phyloP scores from a whole-genome alignment of 306 rosid genomes.

The Nissolia schottii region DNA sequence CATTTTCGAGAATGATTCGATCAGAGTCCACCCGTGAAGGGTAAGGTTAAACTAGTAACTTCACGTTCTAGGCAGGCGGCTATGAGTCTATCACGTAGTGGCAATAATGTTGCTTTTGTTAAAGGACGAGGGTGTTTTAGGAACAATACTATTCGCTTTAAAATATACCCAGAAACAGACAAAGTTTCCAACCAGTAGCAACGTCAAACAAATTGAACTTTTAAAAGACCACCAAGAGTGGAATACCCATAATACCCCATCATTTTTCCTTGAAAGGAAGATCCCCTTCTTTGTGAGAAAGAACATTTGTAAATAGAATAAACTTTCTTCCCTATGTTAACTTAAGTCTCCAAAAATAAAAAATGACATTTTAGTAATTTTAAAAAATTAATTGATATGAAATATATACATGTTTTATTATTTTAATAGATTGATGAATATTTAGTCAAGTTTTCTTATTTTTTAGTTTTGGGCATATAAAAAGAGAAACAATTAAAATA shows the following conservation, averaged over 20 bases:
- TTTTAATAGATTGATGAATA: too few species aligned
- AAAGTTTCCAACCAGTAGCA: constrained; percentile 36
- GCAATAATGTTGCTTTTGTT: constrained; percentile 26
- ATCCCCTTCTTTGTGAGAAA: neutral
- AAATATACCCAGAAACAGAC: constrained; percentile 52
- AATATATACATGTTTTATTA: too few species aligned
- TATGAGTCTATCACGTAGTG: constrained; percentile 15
- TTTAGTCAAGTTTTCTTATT: too few species aligned
- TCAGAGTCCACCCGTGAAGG: constrained; percentile 46
- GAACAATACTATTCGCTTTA: constrained; percentile 1
- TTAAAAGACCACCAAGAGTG: neutral
- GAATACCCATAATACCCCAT: constrained; percentile 22
- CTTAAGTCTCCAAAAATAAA: too few species aligned
- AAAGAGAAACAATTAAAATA: too few species aligned
- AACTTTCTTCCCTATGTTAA: too few species aligned
- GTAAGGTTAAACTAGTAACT: constrained; percentile 35
- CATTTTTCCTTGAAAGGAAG: neutral
- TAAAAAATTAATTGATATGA: too few species aligned
- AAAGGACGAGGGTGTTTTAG: constrained; percentile 15
- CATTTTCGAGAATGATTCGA: constrained; percentile 45
- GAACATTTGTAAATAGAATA: neutral
- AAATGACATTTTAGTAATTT: too few species aligned
- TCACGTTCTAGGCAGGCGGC: constrained; percentile 19
- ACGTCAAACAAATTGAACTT: constrained; percentile 23
- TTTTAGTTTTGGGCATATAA: too few species aligned